These are phyloP conservation scores for Poronia punctata DNA, from an alignment of 495 filamentous ascomycete species.

Conservation along the genomic window DNA sequence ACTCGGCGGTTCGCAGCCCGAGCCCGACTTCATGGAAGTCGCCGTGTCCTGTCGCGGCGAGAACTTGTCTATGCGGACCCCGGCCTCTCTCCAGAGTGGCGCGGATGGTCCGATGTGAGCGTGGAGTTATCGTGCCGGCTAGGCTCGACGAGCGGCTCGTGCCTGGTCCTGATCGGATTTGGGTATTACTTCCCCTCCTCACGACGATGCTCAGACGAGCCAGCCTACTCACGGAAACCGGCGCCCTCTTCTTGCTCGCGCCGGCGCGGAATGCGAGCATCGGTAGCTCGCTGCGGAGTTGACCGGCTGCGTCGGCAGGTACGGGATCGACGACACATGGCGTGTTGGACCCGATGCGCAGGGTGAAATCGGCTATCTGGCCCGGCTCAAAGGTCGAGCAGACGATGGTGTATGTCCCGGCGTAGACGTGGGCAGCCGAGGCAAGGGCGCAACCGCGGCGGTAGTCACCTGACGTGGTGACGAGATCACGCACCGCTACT, in stretches of 20 bases:
- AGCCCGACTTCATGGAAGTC: conserved; percentile 61
- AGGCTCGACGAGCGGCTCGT: conserved; percentile 10
- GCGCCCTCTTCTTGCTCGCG: conserved; percentile 45
- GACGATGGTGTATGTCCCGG: conserved; percentile 78
- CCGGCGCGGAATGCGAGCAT: conserved; percentile 45
- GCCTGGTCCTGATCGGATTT: conserved; percentile 7
- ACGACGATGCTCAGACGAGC: conserved; percentile 51
- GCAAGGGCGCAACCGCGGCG: conserved; percentile 67
- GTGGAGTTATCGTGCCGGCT: conserved; percentile 11
- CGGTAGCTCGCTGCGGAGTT: conserved; percentile 47
- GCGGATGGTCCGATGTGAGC: conserved; percentile 46
- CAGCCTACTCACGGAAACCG: conserved; percentile 45
- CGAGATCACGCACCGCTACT: conserved; percentile 67
- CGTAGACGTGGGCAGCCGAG: conserved; percentile 46
- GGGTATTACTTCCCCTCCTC: conserved; percentile 14
- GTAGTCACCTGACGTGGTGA: conserved; percentile 78
- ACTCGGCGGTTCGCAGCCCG: conserved; percentile 62
- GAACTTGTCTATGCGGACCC: conserved; percentile 54
- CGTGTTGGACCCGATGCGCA: conserved; percentile 59
- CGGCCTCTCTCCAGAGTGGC: conserved; percentile 61
- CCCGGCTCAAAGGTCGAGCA: conserved; percentile 80
- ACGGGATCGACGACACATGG: conserved; percentile 49
- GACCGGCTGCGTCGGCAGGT: conserved; percentile 60
- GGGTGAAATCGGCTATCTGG: conserved; percentile 64
- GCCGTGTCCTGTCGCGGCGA: conserved; percentile 53